Percentiles rank a stretch among this genome's conserved stretches.
Conservation (phyloP, 2,329 filamentous ascomycete species). For the Penicillium glabrum region DNA sequence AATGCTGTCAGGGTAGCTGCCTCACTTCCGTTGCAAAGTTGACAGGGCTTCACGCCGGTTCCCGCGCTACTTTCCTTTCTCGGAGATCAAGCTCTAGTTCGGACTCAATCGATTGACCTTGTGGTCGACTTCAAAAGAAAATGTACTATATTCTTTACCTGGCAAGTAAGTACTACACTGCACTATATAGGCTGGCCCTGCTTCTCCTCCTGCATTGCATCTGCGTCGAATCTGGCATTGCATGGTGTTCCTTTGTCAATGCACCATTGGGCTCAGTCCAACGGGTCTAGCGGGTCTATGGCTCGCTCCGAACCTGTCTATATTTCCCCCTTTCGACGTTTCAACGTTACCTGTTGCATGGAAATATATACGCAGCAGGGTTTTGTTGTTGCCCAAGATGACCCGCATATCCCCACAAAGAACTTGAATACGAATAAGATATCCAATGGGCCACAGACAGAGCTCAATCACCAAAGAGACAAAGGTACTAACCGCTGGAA, state of each 20-base stretch:
- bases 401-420: background rate
- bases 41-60: constrained; percentile 12
- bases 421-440: background rate
- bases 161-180: constrained; percentile 62
- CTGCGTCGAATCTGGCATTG: background rate
- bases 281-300: background rate
- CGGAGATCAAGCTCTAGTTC: background rate
- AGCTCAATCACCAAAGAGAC: background rate
- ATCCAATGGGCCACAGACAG: background rate
- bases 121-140: constrained; percentile 1
- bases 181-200: background rate
- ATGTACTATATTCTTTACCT: constrained; percentile 64
- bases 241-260: background rate
- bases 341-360: background rate
- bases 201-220: background rate
- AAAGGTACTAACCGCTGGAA: constrained; percentile 9
- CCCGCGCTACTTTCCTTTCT: constrained; percentile 5
- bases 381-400: background rate
- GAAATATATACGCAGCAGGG: background rate
- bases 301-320: background rate
- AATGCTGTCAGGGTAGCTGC: constrained; percentile 22
- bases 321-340: background rate
- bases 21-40: constrained; percentile 13
- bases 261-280: background rate
- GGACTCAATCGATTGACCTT: background rate